A percentile compares a stretch with the other conserved stretches of the same genome.
These are phyloP conservation scores for Trichophyton mentagrophytes DNA, from an alignment of 2,329 filamentous ascomycete genomes.

Conservation along the genomic window DNA sequence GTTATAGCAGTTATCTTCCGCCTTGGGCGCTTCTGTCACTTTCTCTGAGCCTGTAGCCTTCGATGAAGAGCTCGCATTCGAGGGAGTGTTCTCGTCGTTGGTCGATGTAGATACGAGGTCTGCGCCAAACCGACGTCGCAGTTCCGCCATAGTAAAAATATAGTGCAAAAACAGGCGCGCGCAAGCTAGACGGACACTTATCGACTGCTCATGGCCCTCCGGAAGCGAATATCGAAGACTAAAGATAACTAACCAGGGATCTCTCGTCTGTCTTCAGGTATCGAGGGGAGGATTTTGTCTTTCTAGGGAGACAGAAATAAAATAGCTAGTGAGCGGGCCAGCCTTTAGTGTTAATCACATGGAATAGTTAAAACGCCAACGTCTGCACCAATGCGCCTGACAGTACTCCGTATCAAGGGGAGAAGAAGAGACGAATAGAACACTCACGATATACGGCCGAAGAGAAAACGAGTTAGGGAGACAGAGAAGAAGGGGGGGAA, in stretches of 20 bases:
- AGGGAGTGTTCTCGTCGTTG: neutral
- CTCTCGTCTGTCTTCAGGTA: no score
- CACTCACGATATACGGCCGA: neutral
- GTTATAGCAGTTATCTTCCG: neutral
- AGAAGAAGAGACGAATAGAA: neutral
- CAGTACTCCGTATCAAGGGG: neutral
- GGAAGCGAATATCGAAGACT: neutral
- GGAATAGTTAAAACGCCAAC: neutral
- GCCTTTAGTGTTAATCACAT: neutral
- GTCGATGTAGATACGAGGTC: neutral
- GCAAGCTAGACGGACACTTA: neutral
- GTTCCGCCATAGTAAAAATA: slow-evolving; percentile 3
- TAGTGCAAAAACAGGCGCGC: neutral
- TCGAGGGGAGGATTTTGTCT: no score
- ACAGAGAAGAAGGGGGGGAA: neutral
- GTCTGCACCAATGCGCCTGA: neutral
- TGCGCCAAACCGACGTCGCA: slow-evolving; percentile 3
- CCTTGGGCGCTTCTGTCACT: neutral
- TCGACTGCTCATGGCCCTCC: neutral
- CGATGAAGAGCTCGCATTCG: neutral
- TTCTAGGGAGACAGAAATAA: neutral
- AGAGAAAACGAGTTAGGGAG: neutral
- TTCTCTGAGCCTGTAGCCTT: neutral
- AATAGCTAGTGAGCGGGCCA: neutral
- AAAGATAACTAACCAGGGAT: neutral